These are phyloP conservation scores for Apophysomyces ossiformis DNA, from an alignment of 371 early-diverging fungal genomes.

Conservation along the genomic window DNA sequence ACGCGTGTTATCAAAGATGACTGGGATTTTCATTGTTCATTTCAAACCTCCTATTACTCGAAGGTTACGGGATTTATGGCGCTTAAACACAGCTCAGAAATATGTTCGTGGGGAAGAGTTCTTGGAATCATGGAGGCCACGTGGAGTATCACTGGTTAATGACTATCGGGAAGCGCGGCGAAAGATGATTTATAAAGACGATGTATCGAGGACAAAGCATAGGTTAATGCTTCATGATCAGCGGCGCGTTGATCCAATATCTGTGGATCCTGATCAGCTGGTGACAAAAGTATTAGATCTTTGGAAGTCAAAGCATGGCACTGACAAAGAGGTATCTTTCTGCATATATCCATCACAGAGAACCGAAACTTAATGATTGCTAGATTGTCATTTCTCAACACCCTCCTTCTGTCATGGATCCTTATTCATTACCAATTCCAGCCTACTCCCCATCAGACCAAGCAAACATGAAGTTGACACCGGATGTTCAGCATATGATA, in stretches of 20 bases:
- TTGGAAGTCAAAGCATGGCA: constrained; percentile 50
- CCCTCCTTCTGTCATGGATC: constrained; percentile 18
- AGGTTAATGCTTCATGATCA: constrained; percentile 23
- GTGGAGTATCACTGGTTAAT: constrained; percentile 71
- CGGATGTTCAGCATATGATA: constrained; percentile 22
- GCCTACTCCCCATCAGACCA: background rate
- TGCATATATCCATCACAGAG: background rate
- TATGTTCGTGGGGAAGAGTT: constrained; percentile 90
- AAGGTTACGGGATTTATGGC: constrained; percentile 68
- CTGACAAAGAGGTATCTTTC: constrained; percentile 47
- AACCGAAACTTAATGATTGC: background rate
- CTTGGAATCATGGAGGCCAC: constrained; percentile 77
- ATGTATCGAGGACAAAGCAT: constrained; percentile 57
- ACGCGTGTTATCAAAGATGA: constrained; percentile 40
- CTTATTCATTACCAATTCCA: constrained; percentile 7
- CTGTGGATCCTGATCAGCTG: constrained; percentile 17
- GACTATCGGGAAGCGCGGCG: constrained; percentile 54
- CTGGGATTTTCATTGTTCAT: constrained; percentile 56
- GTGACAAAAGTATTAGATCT: constrained; percentile 36
- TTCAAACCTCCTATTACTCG: constrained; percentile 63
- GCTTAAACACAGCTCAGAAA: constrained; percentile 71
- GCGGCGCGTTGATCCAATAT: constrained; percentile 14
- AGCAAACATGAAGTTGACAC: constrained; percentile 9
- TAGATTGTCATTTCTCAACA: constrained; percentile 36
- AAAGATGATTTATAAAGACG: constrained; percentile 40